Evolutionary conservation across 2,329 filamentous ascomycete genomes (phyloP).

Genomic region (Rhinocladiella mackenziei): DNA sequence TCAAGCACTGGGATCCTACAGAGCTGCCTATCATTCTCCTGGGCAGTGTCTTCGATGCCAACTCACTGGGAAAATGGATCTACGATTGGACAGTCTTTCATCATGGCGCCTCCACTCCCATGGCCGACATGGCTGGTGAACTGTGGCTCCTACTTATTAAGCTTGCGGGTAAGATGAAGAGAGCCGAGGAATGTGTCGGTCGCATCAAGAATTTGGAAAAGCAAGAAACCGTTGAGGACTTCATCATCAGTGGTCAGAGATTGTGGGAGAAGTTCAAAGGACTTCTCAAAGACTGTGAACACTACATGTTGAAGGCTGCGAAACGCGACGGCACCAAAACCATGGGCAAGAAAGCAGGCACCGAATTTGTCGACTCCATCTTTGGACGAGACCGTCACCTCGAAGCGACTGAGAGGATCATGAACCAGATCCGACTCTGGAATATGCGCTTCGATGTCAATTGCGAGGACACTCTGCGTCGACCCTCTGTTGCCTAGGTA

Average conservation of each 20-base stretch:
- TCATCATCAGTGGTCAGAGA: slow-evolving; percentile 82
- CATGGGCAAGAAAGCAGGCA: slow-evolving; percentile 87
- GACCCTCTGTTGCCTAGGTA: slow-evolving; percentile 40
- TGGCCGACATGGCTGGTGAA: slow-evolving; percentile 88
- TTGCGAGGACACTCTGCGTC: slow-evolving; percentile 78
- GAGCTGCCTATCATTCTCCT: slow-evolving; percentile 92
- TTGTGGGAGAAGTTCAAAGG: slow-evolving; percentile 80
- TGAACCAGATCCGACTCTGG: slow-evolving; percentile 84
- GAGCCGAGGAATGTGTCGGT: slow-evolving; percentile 71
- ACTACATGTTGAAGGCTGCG: slow-evolving; percentile 87
- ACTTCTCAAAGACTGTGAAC: slow-evolving; percentile 85
- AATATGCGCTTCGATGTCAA: slow-evolving; percentile 93
- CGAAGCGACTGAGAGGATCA: slow-evolving; percentile 85
- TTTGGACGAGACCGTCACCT: slow-evolving; percentile 89
- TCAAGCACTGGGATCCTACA: slow-evolving; percentile 96
- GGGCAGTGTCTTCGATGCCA: slow-evolving; percentile 94
- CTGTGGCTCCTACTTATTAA: slow-evolving; percentile 94
- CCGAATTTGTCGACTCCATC: slow-evolving; percentile 93
- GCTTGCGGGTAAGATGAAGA: slow-evolving; percentile 88
- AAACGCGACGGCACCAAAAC: slow-evolving; percentile 67
- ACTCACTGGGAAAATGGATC: slow-evolving; percentile 97
- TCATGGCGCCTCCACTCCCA: slow-evolving; percentile 74
- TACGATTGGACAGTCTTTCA: slow-evolving; percentile 98
- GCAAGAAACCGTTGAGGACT: slow-evolving; percentile 79
- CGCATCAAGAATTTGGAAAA: slow-evolving; percentile 70